Evolutionary conservation across 345 rosid genomes (phyloP).

Genomic region (Brassica juncea): DNA sequence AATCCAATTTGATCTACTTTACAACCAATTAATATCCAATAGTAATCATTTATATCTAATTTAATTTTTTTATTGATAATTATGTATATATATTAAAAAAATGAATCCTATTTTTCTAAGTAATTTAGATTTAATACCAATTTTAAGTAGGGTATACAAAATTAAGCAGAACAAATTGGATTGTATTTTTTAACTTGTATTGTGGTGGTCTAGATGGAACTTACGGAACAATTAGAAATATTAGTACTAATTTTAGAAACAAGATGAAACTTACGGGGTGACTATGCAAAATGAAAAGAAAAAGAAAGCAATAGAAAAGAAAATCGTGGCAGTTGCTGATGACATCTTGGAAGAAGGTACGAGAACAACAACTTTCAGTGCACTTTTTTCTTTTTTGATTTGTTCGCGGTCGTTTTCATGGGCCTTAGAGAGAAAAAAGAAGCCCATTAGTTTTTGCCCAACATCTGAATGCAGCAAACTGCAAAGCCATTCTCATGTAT

Average conservation of each 20-base stretch:
- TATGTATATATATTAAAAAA: neutral
- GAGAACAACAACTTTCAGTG: conserved; percentile 26
- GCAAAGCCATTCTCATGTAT: too few relatives aligned
- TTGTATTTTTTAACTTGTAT: neutral
- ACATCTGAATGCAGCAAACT: too few relatives aligned
- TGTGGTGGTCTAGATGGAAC: neutral
- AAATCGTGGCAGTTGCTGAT: conserved; percentile 36
- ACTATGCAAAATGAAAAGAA: neutral
- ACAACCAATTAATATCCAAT: neutral
- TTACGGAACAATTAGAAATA: neutral
- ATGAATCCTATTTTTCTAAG: neutral
- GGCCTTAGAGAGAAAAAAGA: conserved; percentile 62
- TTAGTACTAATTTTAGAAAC: neutral
- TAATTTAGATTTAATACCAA: neutral
- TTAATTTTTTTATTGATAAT: too few relatives aligned
- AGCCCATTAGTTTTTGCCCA: conserved; percentile 32
- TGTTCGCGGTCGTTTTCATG: conserved; percentile 39
- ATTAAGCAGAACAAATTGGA: neutral
- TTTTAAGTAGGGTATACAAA: neutral
- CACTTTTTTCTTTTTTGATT: neutral
- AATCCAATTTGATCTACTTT: neutral
- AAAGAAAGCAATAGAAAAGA: neutral
- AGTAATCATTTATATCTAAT: neutral
- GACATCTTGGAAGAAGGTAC: conserved; percentile 47
- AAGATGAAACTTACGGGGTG: neutral